A percentile compares a stretch with the other conserved stretches of the same genome.
These are phyloP conservation scores for Ophiostoma ulmi DNA, from an alignment of 2,329 filamentous ascomycete genomes.

Conservation along the genomic window DNA sequence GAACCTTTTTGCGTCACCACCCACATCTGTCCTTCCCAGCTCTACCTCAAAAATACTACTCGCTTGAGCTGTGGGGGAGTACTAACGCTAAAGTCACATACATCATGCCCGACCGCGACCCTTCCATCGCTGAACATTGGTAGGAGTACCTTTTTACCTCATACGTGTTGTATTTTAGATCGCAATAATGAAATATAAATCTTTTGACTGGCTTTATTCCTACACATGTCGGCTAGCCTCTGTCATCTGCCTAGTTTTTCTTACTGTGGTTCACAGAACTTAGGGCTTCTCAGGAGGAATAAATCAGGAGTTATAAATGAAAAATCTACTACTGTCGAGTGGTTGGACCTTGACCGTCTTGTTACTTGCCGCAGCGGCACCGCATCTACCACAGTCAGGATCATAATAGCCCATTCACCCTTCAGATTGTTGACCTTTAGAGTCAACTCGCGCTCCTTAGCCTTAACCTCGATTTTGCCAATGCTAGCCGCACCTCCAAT, in stretches of 20 bases:
- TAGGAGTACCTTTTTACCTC: too few relatives aligned
- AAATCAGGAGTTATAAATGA: too few relatives aligned
- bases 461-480: background rate
- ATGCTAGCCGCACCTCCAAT: background rate
- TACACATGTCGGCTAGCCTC: too few relatives aligned
- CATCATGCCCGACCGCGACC: background rate
- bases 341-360: background rate
- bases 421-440: background rate
- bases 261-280: too few relatives aligned
- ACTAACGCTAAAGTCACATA: background rate
- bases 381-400: background rate
- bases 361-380: background rate
- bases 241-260: too few relatives aligned
- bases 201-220: too few relatives aligned
- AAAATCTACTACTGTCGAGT: too few relatives aligned
- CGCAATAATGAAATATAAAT: too few relatives aligned
- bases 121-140: background rate
- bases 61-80: background rate
- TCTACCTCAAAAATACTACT: background rate
- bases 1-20: background rate
- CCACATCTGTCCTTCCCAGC: background rate
- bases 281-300: too few relatives aligned
- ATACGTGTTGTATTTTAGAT: too few relatives aligned
- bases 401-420: slow-evolving; percentile 1
- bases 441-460: background rate